A percentile compares a stretch with the other conserved stretches of the same genome.
Evolutionary conservation across 2,329 filamentous ascomycete genomes (phyloP).

Genomic region (Trichocomaceae sp.): DNA sequence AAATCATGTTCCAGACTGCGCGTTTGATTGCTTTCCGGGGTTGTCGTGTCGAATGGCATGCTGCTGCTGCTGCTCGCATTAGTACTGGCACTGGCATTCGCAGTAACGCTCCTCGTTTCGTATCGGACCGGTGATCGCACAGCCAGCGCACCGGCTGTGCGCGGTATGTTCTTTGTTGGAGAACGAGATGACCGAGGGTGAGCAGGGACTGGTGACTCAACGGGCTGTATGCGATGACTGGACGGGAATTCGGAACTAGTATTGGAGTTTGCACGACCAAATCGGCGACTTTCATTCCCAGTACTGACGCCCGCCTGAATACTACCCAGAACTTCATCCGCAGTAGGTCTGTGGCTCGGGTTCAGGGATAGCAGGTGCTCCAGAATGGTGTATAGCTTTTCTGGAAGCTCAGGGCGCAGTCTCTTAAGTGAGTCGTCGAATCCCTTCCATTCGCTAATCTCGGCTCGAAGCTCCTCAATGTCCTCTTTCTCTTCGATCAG

Average conservation of each 20-base stretch:
- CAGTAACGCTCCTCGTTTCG: conserved; percentile 11
- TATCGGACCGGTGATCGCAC: conserved; percentile 9
- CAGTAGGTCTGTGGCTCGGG: conserved; percentile 69
- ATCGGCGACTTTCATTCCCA: conserved; percentile 41
- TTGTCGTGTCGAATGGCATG: background rate
- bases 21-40: conserved; percentile 14
- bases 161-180: conserved; percentile 15
- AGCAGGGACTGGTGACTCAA: conserved; percentile 30
- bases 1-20: conserved; percentile 26
- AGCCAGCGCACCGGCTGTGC: conserved; percentile 1
- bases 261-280: conserved; percentile 27
- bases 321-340: conserved; percentile 73
- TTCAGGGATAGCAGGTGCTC: conserved; percentile 73
- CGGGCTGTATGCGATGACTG: conserved; percentile 32
- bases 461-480: conserved; percentile 71
- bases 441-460: conserved; percentile 82
- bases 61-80: background rate
- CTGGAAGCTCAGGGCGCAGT: conserved; percentile 72
- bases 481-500: conserved; percentile 76
- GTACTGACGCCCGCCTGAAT: conserved; percentile 60
- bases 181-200: conserved; percentile 22
- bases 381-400: conserved; percentile 77
- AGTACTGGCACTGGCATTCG: background rate
- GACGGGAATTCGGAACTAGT: conserved; percentile 28
- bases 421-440: conserved; percentile 67